phyloP scores from a whole-genome alignment of 805 yeast genomes.

The Allodekkera sacchari region DNA sequence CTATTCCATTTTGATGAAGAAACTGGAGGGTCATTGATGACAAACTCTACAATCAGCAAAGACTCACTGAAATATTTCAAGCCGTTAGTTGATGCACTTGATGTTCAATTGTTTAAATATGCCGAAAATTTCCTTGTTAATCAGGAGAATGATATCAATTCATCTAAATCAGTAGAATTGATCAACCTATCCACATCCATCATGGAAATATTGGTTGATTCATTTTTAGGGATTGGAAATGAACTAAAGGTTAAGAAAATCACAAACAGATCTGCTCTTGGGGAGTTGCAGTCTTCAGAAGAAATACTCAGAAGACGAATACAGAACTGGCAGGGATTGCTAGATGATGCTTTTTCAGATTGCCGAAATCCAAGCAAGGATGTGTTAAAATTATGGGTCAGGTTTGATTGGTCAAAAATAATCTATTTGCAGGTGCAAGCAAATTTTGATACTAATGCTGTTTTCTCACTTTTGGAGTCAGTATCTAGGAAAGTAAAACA shows the following conservation, averaged over 20 bases:
- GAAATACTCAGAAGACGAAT: constrained; percentile 34
- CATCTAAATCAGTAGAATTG: background rate
- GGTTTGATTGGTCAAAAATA: constrained; percentile 42
- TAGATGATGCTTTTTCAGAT: constrained; percentile 23
- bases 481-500: constrained; percentile 17
- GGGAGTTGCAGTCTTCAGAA: constrained; percentile 30
- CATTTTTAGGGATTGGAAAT: constrained; percentile 25
- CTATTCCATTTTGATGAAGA: constrained; percentile 10
- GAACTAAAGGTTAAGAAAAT: constrained; percentile 17
- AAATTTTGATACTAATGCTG: constrained; percentile 22
- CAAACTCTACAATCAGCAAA: constrained; percentile 14
- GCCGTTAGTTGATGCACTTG: constrained; percentile 20
- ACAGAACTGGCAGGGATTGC: constrained; percentile 36
- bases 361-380: too few species aligned
- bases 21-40: constrained; percentile 16
- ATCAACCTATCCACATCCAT: constrained; percentile 27
- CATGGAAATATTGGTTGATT: constrained; percentile 36
- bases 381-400: constrained; percentile 15
- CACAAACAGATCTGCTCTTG: constrained; percentile 8
- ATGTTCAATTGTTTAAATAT: constrained; percentile 14
- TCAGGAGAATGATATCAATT: background rate
- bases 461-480: constrained; percentile 23
- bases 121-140: constrained; percentile 3
- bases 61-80: constrained; percentile 14
- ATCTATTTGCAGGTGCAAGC: constrained; percentile 31